Evolutionary conservation across 2,329 filamentous ascomycete species (phyloP), one percentile per base, ranked within the genome.

Genomic region (Botrytis galanthina): DNA sequence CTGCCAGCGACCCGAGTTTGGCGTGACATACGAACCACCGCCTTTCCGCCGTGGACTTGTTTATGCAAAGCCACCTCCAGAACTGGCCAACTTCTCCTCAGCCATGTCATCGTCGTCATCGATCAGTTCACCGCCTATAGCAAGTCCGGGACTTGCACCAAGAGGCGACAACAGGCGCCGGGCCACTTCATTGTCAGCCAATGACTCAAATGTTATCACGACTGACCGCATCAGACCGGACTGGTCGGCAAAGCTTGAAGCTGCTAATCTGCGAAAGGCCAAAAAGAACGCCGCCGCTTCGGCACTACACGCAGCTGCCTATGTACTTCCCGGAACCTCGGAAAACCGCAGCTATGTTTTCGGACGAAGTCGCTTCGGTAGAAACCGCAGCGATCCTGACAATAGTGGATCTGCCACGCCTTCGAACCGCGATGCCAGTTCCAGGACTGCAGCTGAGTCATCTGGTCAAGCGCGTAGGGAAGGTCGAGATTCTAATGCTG

Each of bases 151-250:
- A 51, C 71, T 77, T n/a, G 72, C 74, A 70, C 73, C 77, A 68
- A 70, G 72, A 69, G 63, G 66, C 20, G 77, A 80, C 29, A 84
- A 80, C 29, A 84, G 90, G 72, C 86, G 89, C 77, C 85, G 91
- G 75, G 89, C 89, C 9, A 89, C 87, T 8, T 92, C 90, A 7
- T 83, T 99, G 76, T 97, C 95, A 60, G 94, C 94, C 8, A 94
- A 87, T 76, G 93, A 93, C 59, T 91, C 94, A 2, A 90, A 91
- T 72, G 96, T 99, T 69, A 92, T 99, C 75, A 97, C 95, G 0
- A 98, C 95, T 0, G 96, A 99, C 81, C 91, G 90, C 72, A 91
- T 99, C 70, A 92, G 96, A 26, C 96, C 96, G 0, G 96, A 99
- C 79, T 99, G 96, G 96, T 90, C 93, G 0, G 91, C 92, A 73